Conservation (phyloP, 2,329 filamentous ascomycete genomes). For the Penicillium decumbens region DNA sequence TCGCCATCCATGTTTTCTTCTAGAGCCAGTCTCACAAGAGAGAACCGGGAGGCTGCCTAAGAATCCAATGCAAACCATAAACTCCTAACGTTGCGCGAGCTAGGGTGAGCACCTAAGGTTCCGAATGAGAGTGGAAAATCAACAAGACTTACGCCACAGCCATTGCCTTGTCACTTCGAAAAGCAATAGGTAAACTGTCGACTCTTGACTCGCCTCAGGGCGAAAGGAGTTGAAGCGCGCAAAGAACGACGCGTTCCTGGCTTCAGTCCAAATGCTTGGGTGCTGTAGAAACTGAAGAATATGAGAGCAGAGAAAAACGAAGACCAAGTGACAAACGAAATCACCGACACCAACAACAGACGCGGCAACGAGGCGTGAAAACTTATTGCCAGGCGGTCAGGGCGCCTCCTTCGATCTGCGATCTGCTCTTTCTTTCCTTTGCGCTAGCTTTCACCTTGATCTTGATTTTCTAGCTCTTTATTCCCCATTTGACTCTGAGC, state of each 20-base stretch:
- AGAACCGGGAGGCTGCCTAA: not conserved
- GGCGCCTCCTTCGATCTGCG: conserved; percentile 5
- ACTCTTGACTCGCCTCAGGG: not conserved
- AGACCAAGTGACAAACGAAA: not conserved
- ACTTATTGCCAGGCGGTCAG: conserved; percentile 30
- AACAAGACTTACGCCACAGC: not conserved
- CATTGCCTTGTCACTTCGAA: not conserved
- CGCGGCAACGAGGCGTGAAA: not conserved
- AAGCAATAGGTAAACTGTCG: not conserved
- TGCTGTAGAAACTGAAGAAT: not conserved
- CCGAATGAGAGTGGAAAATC: not conserved
- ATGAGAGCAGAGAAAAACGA: not conserved
- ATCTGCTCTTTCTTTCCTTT: conserved; percentile 9
- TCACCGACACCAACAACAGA: not conserved
- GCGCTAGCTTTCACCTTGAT: conserved; percentile 1
- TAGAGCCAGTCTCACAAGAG: not conserved
- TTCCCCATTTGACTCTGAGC: conserved; percentile 5
- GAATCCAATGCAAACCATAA: not conserved
- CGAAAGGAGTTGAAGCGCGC: too few relatives aligned
- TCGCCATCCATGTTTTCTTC: not conserved
- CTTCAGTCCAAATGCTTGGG: not conserved
- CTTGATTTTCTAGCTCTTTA: conserved; percentile 6
- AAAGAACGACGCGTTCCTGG: not conserved
- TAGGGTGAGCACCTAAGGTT: not conserved
- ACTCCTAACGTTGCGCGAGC: not conserved